A percentile compares a stretch with the other conserved stretches of the same genome.
phyloP scores from a whole-genome alignment of 257 asterid genomes.

The Salvia rosmarinus region DNA sequence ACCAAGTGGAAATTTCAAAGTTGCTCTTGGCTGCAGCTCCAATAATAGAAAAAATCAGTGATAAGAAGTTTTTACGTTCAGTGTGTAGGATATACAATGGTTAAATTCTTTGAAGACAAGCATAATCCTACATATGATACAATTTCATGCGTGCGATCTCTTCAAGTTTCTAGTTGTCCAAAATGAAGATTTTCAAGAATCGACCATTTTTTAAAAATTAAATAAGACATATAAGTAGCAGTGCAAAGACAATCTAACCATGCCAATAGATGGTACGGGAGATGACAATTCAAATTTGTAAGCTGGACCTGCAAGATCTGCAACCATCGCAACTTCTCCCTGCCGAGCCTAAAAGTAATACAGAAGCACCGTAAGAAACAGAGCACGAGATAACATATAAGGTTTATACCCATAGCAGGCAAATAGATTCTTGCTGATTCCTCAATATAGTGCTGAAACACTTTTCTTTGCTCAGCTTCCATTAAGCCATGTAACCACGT shows the following conservation, averaged over 20 bases:
- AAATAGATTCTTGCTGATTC: background rate
- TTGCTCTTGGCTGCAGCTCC: constrained; percentile 78
- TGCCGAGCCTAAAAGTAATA: constrained; percentile 59
- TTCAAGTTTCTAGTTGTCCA: constrained; percentile 4
- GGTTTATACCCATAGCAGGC: background rate
- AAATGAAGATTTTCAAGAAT: constrained; percentile 11
- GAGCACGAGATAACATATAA: constrained; percentile 3
- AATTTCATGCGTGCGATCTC: background rate
- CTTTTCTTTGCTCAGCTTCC: background rate
- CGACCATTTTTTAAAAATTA: background rate
- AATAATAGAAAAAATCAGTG: background rate
- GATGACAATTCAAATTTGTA: constrained; percentile 74
- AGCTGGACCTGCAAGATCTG: constrained; percentile 78
- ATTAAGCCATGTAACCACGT: background rate
- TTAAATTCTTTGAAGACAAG: background rate
- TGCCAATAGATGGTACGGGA: constrained; percentile 71
- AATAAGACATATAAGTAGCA: background rate
- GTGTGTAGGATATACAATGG: background rate
- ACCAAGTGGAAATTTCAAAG: constrained; percentile 78
- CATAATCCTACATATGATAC: background rate
- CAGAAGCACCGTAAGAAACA: constrained; percentile 32
- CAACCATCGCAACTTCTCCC: constrained; percentile 85
- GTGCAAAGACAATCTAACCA: constrained; percentile 47
- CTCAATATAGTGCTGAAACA: background rate
- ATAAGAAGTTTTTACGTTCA: background rate